These are phyloP conservation scores for Acanthamoeba castellanii DNA, from an alignment of 208 protist genomes.

Conservation along the genomic window DNA sequence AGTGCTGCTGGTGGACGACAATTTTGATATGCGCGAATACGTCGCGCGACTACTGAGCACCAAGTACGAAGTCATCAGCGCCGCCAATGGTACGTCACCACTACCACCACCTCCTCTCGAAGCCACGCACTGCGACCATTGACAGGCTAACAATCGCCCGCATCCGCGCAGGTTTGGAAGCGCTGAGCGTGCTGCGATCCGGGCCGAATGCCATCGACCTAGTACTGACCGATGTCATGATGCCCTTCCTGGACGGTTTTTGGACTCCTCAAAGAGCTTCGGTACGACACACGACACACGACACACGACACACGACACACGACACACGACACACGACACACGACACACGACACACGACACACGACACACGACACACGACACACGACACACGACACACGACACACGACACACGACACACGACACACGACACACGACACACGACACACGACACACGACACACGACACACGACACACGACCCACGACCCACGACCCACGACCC, in stretches of 20 bases:
- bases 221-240: conserved; percentile 77
- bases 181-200: neutral
- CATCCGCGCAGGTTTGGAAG: neutral
- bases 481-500: too few relatives aligned
- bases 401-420: too few relatives aligned
- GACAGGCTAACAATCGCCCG: neutral
- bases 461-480: neutral
- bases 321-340: too few relatives aligned
- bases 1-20: conserved; percentile 69
- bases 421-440: too few relatives aligned
- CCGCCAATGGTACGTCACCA: neutral
- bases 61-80: conserved; percentile 59
- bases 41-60: conserved; percentile 33
- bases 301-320: too few relatives aligned
- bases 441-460: neutral
- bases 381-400: too few relatives aligned
- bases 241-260: conserved; percentile 78
- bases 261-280: conserved; percentile 38
- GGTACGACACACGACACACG: neutral
- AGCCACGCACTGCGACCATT: neutral
- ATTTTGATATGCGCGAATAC: conserved; percentile 76
- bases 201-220: conserved; percentile 2
- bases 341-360: too few relatives aligned
- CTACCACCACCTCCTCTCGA: neutral
- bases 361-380: too few relatives aligned